Evolutionary conservation across 768 basidiomycete genomes (phyloP), one percentile per base, ranked within the genome.

Genomic region (Boletus rubropictus): DNA sequence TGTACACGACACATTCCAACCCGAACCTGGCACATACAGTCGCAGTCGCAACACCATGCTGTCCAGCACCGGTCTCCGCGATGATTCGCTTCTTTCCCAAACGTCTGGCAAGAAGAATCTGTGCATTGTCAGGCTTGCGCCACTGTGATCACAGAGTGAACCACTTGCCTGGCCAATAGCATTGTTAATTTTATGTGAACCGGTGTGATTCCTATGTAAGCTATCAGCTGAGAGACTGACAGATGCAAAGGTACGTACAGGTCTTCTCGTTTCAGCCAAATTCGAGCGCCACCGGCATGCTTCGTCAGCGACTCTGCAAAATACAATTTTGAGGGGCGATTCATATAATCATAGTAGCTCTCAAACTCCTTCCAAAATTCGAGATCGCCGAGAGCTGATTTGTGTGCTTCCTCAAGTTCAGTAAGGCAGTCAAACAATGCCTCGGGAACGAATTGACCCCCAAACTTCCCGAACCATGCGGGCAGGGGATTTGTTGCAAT

Each of bases 121-220:
- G 21, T 39, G 29, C 21, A 17, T 24, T 29, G 21, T 45, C 14
- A 51, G 29, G 32, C 20, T 37, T 9, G 12, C 28, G 28, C n/a
- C 11, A 17, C n/a, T 38, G 33, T 14, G 27, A n/a, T 33, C 14
- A 21, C 10, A 33, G 31, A 14, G 15, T 10, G 22, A 4, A n/a
- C 36, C 3, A 59, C 72, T 52, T 57, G 82, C 86, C 76, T 95
- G 94, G 29, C 96, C 96, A 49, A 99, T 86, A 20, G 95, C 95
- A 65, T 99, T 99, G 70, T 98, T 98, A 62, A 99, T 98, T 69
- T 98, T 99, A 69, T 99, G 96, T 9, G 94, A 97, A 14, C 96
- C 96, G 0, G 96, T 98, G 64, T 98, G 95, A 65, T 99, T 99
- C 49, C 88, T 90, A 48, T 28, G 42, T 12, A 35, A n/a, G 17